phyloP scores from a whole-genome alignment of 345 rosid genomes.

The Mercurialis annua region DNA sequence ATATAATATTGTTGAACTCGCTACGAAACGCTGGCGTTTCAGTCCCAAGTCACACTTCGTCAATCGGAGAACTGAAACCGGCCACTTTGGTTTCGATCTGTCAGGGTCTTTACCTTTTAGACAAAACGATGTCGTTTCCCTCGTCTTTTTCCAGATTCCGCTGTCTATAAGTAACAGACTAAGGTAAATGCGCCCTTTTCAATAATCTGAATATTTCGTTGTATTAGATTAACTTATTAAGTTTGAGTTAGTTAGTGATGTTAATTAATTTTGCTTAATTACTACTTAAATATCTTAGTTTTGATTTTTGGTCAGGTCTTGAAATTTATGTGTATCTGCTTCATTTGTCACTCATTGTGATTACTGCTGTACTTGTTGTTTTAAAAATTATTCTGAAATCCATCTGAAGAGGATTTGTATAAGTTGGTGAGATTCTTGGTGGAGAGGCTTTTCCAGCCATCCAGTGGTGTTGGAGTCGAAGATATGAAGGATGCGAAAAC shows the following conservation, averaged over 20 bases:
- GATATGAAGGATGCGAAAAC: slow-evolving; percentile 25
- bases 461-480: slow-evolving; percentile 27
- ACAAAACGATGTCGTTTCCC: slow-evolving; percentile 32
- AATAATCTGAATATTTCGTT: not conserved
- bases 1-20: slow-evolving; percentile 35
- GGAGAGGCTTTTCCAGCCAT: slow-evolving; percentile 55
- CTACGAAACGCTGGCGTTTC: slow-evolving; percentile 47
- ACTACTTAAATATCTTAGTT: not conserved
- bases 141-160: slow-evolving; percentile 41
- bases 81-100: slow-evolving; percentile 49
- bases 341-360: slow-evolving; percentile 11
- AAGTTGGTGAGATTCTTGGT: slow-evolving; percentile 65
- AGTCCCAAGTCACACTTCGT: slow-evolving; percentile 42
- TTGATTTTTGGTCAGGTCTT: slow-evolving; percentile 5
- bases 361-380: slow-evolving; percentile 43
- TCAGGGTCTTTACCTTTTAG: slow-evolving; percentile 58
- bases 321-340: slow-evolving; percentile 4
- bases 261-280: not conserved
- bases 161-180: slow-evolving; percentile 50
- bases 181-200: slow-evolving; percentile 50
- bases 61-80: slow-evolving; percentile 40
- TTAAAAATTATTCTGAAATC: slow-evolving; percentile 57
- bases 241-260: not conserved
- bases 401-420: slow-evolving; percentile 63
- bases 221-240: not conserved